phyloP scores from a whole-genome alignment of 441 rosid genomes.

The Eutrema salsugineum region DNA sequence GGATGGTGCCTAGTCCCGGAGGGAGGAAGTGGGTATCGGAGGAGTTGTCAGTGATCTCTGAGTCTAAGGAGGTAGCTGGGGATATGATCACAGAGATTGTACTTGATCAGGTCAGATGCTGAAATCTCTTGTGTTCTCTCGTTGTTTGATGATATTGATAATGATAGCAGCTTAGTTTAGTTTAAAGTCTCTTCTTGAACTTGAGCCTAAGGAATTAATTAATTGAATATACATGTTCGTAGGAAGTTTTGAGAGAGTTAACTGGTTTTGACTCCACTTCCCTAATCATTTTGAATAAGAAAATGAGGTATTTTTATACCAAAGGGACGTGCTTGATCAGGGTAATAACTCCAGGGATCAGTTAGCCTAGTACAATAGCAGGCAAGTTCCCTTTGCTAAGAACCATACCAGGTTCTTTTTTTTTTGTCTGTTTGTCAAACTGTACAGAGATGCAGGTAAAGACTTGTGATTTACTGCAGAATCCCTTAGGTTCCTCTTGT shows the following conservation, averaged over 20 bases:
- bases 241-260: not conserved
- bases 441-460: not conserved
- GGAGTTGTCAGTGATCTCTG: slow-evolving; percentile 70
- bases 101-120: slow-evolving; percentile 80
- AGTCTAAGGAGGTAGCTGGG: slow-evolving; percentile 93
- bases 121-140: not conserved
- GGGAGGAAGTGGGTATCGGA: slow-evolving; percentile 93
- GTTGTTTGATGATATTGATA: not conserved
- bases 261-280: not conserved
- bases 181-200: not conserved
- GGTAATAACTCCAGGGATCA: not conserved
- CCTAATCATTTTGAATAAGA: not conserved
- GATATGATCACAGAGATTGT: slow-evolving; percentile 83
- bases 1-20: slow-evolving; percentile 38
- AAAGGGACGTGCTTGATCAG: not conserved
- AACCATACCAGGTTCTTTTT: not conserved
- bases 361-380: not conserved
- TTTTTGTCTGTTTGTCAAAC: not conserved
- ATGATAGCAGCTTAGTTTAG: not conserved
- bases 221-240: not conserved
- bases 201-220: not conserved
- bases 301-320: not conserved
- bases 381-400: not conserved
- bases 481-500: not conserved
- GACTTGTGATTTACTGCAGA: not conserved